A percentile compares a stretch with the other conserved stretches of the same genome.
These are phyloP conservation scores for Penicillium sp. DNA, from an alignment of 2,329 filamentous ascomycete species.

Conservation along the genomic window DNA sequence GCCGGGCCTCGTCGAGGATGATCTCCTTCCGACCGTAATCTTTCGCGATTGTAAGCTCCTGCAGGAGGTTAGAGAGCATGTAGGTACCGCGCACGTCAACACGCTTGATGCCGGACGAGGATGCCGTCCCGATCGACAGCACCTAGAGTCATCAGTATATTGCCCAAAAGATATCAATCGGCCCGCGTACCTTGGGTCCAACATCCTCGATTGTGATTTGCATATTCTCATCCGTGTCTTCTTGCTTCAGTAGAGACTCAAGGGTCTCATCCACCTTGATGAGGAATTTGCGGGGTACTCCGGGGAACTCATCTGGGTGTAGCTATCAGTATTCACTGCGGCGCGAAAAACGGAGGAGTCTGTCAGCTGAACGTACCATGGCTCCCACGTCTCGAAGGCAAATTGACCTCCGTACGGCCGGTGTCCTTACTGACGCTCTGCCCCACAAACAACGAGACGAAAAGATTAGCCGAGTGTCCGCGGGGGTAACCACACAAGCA, in stretches of 20 bases:
- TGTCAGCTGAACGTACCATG: conserved; percentile 35
- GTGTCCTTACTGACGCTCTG: conserved; percentile 32
- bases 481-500: conserved; percentile 11
- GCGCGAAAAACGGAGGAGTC: not conserved
- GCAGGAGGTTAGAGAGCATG: conserved; percentile 91
- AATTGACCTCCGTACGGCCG: conserved; percentile 33
- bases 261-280: conserved; percentile 82
- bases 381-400: conserved; percentile 40
- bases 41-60: conserved; percentile 88
- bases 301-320: conserved; percentile 63
- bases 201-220: conserved; percentile 97
- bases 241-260: conserved; percentile 69
- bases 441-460: not conserved
- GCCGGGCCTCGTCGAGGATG: conserved; percentile 79
- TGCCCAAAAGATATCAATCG: not conserved
- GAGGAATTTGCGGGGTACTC: conserved; percentile 70
- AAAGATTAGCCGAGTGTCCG: conserved; percentile 10
- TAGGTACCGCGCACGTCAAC: conserved; percentile 94
- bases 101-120: conserved; percentile 77
- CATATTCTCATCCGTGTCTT: conserved; percentile 90
- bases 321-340: conserved; percentile 11
- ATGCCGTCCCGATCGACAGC: conserved; percentile 75
- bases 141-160: conserved; percentile 51
- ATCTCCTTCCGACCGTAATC: conserved; percentile 86
- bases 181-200: conserved; percentile 68